A percentile compares a stretch with the other conserved stretches of the same genome.
Conservation (phyloP, 2,329 filamentous ascomycete genomes). For the Tetracladium maxilliforme region DNA sequence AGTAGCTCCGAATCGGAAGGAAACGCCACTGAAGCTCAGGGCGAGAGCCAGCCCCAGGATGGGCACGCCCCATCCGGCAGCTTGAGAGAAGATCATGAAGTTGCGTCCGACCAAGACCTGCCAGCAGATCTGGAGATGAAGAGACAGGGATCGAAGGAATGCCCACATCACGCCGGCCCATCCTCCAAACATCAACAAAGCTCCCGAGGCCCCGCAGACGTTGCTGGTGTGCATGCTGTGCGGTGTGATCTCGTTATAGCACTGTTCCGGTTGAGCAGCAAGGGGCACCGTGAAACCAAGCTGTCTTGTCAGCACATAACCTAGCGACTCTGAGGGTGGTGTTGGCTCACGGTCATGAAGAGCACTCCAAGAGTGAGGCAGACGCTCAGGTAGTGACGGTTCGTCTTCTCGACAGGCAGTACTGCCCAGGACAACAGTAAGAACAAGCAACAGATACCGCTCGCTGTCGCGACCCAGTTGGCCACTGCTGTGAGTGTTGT, state of each 20-base stretch:
- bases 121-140: slow-evolving; percentile 98
- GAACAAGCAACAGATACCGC: slow-evolving; percentile 58
- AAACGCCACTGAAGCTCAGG: slow-evolving; percentile 77
- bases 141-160: slow-evolving; percentile 75
- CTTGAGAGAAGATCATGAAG: slow-evolving; percentile 79
- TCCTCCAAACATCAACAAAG: slow-evolving; percentile 74
- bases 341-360: slow-evolving; percentile 58
- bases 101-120: slow-evolving; percentile 74
- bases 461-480: slow-evolving; percentile 72
- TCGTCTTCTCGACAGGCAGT: slow-evolving; percentile 76
- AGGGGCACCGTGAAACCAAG: slow-evolving; percentile 85
- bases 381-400: slow-evolving; percentile 85
- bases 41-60: slow-evolving; percentile 60
- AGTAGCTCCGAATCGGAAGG: slow-evolving; percentile 77
- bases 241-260: slow-evolving; percentile 80
- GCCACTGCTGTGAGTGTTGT: slow-evolving; percentile 44
- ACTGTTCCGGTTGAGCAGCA: slow-evolving; percentile 64
- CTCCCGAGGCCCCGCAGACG: slow-evolving; percentile 77
- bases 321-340: slow-evolving; percentile 3
- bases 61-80: slow-evolving; percentile 73
- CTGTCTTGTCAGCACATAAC: slow-evolving; percentile 24
- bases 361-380: slow-evolving; percentile 64
- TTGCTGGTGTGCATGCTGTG: slow-evolving; percentile 76
- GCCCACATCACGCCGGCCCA: slow-evolving; percentile 80
- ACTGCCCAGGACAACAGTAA: slow-evolving; percentile 66